phyloP scores from a whole-genome alignment of 768 basidiomycete species.

The Auriscalpium microsporum region DNA sequence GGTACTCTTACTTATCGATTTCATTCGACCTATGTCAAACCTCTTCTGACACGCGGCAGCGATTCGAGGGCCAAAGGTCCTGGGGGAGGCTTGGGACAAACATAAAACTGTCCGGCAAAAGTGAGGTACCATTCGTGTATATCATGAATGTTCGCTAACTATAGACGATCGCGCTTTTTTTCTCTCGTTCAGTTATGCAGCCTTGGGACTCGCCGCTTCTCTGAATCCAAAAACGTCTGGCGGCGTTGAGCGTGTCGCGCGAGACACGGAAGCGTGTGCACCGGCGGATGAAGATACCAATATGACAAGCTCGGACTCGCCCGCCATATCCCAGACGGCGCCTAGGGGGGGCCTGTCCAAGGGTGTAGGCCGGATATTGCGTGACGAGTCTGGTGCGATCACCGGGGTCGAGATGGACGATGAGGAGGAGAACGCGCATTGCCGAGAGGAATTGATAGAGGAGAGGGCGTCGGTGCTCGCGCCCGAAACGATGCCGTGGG shows the following conservation, averaged over 20 bases:
- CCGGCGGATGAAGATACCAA: constrained; percentile 7
- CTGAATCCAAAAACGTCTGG: constrained; percentile 64
- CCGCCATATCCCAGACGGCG: not conserved
- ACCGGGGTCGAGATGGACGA: constrained; percentile 8
- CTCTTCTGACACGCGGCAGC: constrained; percentile 32
- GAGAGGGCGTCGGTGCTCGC: constrained; percentile 1
- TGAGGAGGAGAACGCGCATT: not conserved
- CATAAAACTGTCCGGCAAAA: constrained; percentile 87
- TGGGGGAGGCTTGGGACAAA: constrained; percentile 85
- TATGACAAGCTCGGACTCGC: not conserved
- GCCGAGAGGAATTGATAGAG: constrained; percentile 4
- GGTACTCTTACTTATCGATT: constrained; percentile 37
- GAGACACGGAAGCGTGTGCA: constrained; percentile 9
- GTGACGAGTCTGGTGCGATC: constrained; percentile 10
- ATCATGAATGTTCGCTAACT: constrained; percentile 8
- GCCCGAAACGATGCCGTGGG: not conserved
- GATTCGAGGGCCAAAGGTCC: constrained; percentile 70
- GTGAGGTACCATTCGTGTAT: constrained; percentile 35
- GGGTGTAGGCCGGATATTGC: constrained; percentile 8
- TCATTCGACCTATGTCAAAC: constrained; percentile 6
- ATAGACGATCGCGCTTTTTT: constrained; percentile 2
- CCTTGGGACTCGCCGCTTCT: constrained; percentile 63
- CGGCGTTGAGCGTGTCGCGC: constrained; percentile 44
- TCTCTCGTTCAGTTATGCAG: constrained; percentile 49
- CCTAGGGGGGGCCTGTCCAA: not conserved